Percentiles rank a stretch among this genome's conserved stretches.
Conservation (phyloP, 1,139 yeast species). For the Lodderomyces oxycetoniae region DNA sequence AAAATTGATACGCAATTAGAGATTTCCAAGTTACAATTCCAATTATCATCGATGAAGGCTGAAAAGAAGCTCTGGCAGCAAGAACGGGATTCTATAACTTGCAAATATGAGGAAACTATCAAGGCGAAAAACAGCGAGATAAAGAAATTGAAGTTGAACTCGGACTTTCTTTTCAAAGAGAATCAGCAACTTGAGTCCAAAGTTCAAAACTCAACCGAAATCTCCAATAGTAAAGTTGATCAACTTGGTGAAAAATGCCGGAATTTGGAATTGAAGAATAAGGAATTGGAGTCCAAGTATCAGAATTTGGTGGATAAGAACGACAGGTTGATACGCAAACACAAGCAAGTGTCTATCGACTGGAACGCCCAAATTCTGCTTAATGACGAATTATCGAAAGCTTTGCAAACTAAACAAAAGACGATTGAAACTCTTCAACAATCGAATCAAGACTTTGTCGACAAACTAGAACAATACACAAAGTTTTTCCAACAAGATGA, state of each 20-base stretch:
- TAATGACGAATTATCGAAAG: conserved; percentile 28
- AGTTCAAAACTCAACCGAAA: conserved; percentile 44
- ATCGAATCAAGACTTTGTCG: conserved; percentile 48
- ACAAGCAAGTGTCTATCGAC: conserved; percentile 30
- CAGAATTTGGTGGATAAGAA: conserved; percentile 24
- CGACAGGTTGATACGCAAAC: conserved; percentile 20
- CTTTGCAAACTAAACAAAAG: conserved; percentile 19
- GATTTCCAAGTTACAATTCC: conserved; percentile 29
- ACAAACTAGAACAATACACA: conserved; percentile 27
- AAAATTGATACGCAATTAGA: conserved; percentile 14
- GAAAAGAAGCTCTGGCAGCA: conserved; percentile 34
- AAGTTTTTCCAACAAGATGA: conserved; percentile 10
- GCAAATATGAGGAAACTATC: conserved; percentile 28
- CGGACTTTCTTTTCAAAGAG: conserved; percentile 54
- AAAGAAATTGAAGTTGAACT: conserved; percentile 44
- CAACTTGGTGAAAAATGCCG: conserved; percentile 29
- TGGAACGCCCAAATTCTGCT: conserved; percentile 26
- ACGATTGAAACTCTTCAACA: conserved; percentile 17
- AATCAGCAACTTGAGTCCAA: conserved; percentile 51
- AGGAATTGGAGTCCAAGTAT: conserved; percentile 13
- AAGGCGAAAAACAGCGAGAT: conserved; percentile 30
- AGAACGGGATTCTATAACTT: conserved; percentile 25
- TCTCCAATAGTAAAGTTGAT: conserved; percentile 33
- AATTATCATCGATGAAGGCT: conserved; percentile 27
- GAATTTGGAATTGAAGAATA: conserved; percentile 18